Percentiles rank a stretch among this genome's conserved stretches.
Conservation (phyloP, 1,284 basidiomycete species). For the Anthracocystis walkeri region DNA sequence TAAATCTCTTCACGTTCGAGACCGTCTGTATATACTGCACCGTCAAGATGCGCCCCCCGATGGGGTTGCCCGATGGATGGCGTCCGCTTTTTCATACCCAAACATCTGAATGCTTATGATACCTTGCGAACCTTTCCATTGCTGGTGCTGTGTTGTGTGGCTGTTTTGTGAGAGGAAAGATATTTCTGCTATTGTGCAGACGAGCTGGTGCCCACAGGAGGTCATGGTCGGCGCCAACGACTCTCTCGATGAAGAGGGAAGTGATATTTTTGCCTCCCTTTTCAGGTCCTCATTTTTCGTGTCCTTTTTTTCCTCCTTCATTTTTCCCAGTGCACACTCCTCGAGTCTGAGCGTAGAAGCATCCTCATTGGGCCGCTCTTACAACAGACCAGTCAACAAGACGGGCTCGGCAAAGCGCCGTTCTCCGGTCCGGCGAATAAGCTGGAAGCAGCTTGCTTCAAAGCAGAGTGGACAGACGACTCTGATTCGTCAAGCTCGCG, state of each 20-base stretch:
- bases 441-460: neutral
- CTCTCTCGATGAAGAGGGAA: too few relatives aligned
- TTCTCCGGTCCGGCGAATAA: constrained; percentile 3
- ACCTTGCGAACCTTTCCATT: neutral
- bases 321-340: neutral
- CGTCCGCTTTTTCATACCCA: neutral
- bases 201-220: too few relatives aligned
- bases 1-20: neutral
- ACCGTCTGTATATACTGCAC: constrained; percentile 1
- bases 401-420: neutral
- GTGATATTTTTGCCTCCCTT: too few relatives aligned
- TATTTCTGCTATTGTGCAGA: too few relatives aligned
- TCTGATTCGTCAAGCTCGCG: neutral
- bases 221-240: too few relatives aligned
- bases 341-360: neutral
- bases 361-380: neutral
- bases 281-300: neutral
- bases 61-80: neutral
- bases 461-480: neutral
- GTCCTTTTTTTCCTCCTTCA: neutral
- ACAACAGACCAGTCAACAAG: neutral
- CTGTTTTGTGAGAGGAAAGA: too few relatives aligned
- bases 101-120: neutral
- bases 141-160: too few relatives aligned
- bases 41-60: neutral